Conservation (phyloP, 2,329 filamentous ascomycete species). For the Falciphora oryzae region DNA sequence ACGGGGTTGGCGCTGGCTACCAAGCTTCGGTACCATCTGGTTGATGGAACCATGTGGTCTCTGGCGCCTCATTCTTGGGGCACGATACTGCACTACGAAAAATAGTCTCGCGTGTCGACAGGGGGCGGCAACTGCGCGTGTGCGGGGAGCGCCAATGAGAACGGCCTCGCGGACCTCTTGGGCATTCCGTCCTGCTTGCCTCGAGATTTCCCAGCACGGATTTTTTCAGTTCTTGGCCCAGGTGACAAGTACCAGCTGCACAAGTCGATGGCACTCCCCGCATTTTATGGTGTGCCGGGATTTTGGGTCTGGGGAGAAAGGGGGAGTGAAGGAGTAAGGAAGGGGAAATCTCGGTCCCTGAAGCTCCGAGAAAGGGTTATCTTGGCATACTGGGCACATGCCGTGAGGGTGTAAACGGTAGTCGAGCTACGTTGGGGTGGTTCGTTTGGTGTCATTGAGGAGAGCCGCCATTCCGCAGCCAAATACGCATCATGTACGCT, state of each 20-base stretch:
- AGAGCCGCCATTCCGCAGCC: too few species aligned
- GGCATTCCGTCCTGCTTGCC: not conserved
- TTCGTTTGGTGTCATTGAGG: not conserved
- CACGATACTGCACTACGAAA: not conserved
- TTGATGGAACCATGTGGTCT: not conserved
- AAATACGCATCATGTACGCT: too few species aligned
- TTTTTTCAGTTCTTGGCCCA: not conserved
- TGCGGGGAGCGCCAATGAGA: not conserved
- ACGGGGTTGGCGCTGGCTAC: not conserved
- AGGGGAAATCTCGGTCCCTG: slow-evolving; percentile 9
- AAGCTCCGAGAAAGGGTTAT: not conserved
- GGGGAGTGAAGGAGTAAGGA: not conserved
- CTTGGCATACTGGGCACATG: not conserved
- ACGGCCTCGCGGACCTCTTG: not conserved
- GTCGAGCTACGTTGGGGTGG: too few species aligned
- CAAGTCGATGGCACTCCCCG: not conserved
- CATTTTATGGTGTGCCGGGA: not conserved
- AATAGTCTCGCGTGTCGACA: not conserved
- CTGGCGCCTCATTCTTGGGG: not conserved
- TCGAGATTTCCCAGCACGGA: not conserved
- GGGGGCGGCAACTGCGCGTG: too few species aligned
- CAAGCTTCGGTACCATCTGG: not conserved
- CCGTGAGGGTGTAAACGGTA: not conserved
- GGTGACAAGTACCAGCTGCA: not conserved
- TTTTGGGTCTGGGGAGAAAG: not conserved